Evolutionary conservation across 2,329 filamentous ascomycete genomes (phyloP).

Genomic region (Plectosphaerella cucumerina): DNA sequence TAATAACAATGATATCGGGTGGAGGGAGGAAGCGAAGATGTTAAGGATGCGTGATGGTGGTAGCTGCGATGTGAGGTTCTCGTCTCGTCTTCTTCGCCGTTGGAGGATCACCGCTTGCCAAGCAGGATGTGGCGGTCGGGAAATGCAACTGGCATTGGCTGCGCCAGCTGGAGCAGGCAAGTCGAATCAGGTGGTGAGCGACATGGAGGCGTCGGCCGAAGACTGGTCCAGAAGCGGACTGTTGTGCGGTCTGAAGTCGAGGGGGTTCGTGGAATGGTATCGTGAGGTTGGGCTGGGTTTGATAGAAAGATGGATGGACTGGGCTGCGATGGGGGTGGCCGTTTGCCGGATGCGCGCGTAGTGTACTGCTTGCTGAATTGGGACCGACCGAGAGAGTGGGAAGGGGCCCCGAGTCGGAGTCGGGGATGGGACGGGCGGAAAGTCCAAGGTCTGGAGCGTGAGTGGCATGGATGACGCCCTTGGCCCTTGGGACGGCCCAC

Average conservation of each 20-base stretch:
- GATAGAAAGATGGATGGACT: neutral
- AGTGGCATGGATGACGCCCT: neutral
- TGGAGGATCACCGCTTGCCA: slow-evolving; percentile 3
- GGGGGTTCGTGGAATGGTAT: neutral
- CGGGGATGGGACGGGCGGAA: neutral
- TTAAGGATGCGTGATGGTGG: too few species aligned
- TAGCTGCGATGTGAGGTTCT: too few species aligned
- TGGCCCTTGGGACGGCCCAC: too few species aligned
- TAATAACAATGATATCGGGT: too few species aligned
- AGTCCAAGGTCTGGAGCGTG: neutral
- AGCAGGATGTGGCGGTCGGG: slow-evolving; percentile 3
- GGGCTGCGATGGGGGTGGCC: neutral
- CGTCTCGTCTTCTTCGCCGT: neutral
- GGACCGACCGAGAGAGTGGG: neutral
- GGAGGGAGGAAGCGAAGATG: too few species aligned
- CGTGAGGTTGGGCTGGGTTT: neutral
- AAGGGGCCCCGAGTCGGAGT: neutral
- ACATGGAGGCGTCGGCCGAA: slow-evolving; percentile 3
- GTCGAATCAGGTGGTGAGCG: neutral
- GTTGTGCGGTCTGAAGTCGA: neutral
- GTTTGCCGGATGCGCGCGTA: too few species aligned
- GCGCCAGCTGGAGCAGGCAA: slow-evolving; percentile 1
- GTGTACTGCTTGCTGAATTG: neutral
- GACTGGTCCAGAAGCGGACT: neutral
- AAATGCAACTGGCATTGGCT: slow-evolving; percentile 3